phyloP scores from a whole-genome alignment of 148 eudicot genomes.

The Pharnaceum exiguum region DNA sequence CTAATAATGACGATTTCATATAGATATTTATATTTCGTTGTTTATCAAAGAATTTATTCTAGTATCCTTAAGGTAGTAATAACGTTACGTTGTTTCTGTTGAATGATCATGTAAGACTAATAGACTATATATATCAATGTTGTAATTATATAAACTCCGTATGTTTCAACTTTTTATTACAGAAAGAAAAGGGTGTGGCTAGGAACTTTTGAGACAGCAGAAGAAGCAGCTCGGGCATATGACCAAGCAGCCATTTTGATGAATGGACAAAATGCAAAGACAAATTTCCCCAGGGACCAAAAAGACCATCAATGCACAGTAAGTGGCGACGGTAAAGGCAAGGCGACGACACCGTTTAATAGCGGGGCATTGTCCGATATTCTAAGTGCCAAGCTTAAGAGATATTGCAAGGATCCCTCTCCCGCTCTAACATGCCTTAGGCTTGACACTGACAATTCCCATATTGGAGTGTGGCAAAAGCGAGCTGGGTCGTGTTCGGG shows the following conservation, averaged over 20 bases:
- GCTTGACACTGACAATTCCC: slow-evolving; percentile 73
- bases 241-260: slow-evolving; percentile 86
- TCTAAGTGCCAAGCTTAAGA: slow-evolving; percentile 57
- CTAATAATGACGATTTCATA: too few species aligned
- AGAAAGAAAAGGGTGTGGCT: slow-evolving; percentile 91
- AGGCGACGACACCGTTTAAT: slow-evolving; percentile 9
- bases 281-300: slow-evolving; percentile 54
- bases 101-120: too few species aligned
- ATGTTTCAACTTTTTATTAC: too few species aligned
- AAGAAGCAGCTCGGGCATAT: slow-evolving; percentile 87
- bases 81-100: too few species aligned
- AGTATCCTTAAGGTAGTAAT: too few species aligned
- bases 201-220: slow-evolving; percentile 93
- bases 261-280: slow-evolving; percentile 83
- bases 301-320: slow-evolving; percentile 2
- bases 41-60: too few species aligned
- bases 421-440: slow-evolving; percentile 81
- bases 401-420: slow-evolving; percentile 63
- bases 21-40: too few species aligned
- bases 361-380: slow-evolving; percentile 34
- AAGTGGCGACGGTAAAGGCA: neutral
- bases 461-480: slow-evolving; percentile 94
- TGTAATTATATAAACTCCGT: too few species aligned
- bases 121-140: too few species aligned
- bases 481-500: slow-evolving; percentile 52